These are phyloP conservation scores for Tulasnella sp. DNA, from an alignment of 768 basidiomycete species.

Conservation along the genomic window DNA sequence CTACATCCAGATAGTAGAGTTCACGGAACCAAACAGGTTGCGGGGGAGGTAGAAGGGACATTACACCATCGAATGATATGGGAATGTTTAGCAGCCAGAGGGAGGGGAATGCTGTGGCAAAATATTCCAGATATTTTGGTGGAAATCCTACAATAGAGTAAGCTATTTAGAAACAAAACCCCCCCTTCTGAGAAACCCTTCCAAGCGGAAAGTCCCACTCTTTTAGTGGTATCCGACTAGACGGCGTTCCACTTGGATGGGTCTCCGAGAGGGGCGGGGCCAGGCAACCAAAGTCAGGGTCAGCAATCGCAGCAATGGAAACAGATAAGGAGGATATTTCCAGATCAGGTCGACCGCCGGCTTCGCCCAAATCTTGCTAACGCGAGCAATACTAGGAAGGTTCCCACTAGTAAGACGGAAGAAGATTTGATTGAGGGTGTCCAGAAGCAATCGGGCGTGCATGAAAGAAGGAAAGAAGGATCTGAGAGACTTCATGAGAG, in stretches of 20 bases:
- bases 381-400: neutral
- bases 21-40: neutral
- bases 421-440: neutral
- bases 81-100: neutral
- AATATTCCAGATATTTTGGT: neutral
- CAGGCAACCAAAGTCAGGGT: no score
- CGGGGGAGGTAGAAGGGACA: neutral
- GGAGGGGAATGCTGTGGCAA: neutral
- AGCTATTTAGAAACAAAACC: no score
- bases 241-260: no score
- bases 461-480: neutral
- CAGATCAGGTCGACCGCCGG: neutral
- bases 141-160: neutral
- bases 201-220: no score
- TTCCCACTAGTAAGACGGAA: neutral
- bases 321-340: neutral
- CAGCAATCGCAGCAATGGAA: no score
- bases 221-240: no score
- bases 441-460: neutral
- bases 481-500: neutral
- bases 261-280: no score
- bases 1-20: neutral
- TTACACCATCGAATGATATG: neutral
- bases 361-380: neutral
- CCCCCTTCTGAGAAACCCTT: no score